Base-by-base conservation (phyloP, 495 filamentous ascomycete species). In the Hyaloscypha variabilis region DNA sequence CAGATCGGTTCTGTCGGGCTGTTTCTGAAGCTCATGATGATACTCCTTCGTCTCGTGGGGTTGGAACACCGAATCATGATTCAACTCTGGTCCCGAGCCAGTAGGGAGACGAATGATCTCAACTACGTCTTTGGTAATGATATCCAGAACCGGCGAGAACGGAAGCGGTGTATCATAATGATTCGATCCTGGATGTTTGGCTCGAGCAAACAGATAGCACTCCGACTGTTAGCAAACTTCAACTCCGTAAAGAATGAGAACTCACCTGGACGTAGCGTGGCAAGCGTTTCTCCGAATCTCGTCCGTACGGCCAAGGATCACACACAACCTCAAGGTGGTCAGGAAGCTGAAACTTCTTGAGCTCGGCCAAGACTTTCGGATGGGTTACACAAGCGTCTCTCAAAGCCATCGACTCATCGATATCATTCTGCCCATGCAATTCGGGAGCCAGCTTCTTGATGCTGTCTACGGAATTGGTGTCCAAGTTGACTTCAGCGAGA, bases 281-380 rank as follows among this genome's bases (percentile, higher is more conserved):
- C 13, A 63, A 28, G 25, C 60, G 17, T 5, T 69, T 60, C 17
- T 66, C 59, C 19, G 59, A 63, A 52, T 70, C 68, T 53, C 68
- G 29, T 14, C 68, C 68, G 39, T 70, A 70, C 3, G 64, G 63
- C 68, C 68, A 70, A 25, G 68, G 58, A 64, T 70, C 68, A 53
- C 60, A 63, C n/a, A 60, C 54, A 52, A 70, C 64, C 26, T 63
- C 53, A 34, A 70, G 30, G 50, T 62, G 51, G 19, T 67, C 56
- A 0, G 68, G 68, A 8, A 70, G 42, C 60, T 70, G 60, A 28
- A 63, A 64, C 49, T 64, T 66, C 31, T 65, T 54, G 21, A 70
- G 31, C 26, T 31, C 64, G 23, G 59, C 49, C 19, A 64, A 19
- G 11, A 70, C 68, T 23, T 60, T 57, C 6, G 57, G 60, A 58